Evolutionary conservation across 495 filamentous ascomycete species (phyloP), one percentile per base, ranked within the genome.

Genomic region (Melanomma pulvis-pyrius): DNA sequence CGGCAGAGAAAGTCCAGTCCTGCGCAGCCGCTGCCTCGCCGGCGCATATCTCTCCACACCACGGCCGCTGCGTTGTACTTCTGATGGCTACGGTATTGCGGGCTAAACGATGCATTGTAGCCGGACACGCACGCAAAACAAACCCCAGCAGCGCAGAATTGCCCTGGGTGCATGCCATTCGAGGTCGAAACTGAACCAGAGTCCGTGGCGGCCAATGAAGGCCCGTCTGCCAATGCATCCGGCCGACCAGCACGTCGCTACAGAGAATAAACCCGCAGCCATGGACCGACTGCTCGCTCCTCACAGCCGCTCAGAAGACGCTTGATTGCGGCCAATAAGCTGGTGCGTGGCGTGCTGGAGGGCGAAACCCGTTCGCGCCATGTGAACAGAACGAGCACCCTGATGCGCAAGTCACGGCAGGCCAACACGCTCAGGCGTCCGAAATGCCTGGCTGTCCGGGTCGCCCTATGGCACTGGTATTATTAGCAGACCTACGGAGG

Each of bases 91-190:
- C 59, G 65, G 56, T n/a, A 51, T 34, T 64, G 57, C 41, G 63
- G 63, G 68, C 57, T 65, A 67, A 67, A 68, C 19, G 57, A 56
- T 30, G 68, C 68, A 67, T 62, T 69, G 52, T 41, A 59, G 55
- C 60, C 66, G 66, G 66, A 54, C 39, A 61, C 58, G 61, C 57
- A 70, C 57, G 61, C 67, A 61, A 64, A 70, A 55, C 61, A 61
- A 59, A 63, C 57, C 53, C 59, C 52, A 61, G 60, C 53, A 53
- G 59, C 59, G 19, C 56, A 70, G 47, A 59, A 59, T 60, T 70
- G 44, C 63, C 59, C 63, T 67, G 53, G 63, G 53, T 61, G 59
- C 59, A 67, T 63, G 63, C 60, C 68, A 63, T 48, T 67, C 56
- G 63, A 65, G 58, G 29, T 62, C 57, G 61, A 67, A 63, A 66